Percentiles rank a stretch among this genome's conserved stretches.
Evolutionary conservation across 1,284 basidiomycete genomes (phyloP).

Genomic region (Trichosporon coremiiforme): DNA sequence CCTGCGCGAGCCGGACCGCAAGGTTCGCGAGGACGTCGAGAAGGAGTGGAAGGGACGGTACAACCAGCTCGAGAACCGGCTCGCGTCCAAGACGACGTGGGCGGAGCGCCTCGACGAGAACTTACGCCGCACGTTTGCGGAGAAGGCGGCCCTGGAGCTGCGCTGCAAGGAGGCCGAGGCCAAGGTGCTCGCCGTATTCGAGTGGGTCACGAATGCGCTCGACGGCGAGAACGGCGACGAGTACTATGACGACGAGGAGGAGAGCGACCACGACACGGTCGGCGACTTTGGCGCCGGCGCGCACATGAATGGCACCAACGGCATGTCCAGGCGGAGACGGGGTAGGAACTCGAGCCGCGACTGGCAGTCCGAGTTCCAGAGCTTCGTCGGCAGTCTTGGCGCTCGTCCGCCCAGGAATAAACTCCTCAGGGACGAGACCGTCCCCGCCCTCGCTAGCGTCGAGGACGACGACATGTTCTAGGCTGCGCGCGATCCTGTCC

Average conservation of each 20-base stretch:
- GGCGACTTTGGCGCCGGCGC: constrained; percentile 29
- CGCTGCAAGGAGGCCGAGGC: constrained; percentile 48
- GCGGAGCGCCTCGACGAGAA: constrained; percentile 52
- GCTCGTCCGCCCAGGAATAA: constrained; percentile 21
- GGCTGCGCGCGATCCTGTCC: background rate
- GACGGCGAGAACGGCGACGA: constrained; percentile 18
- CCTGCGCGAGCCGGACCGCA: constrained; percentile 69
- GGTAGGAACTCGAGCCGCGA: constrained; percentile 22
- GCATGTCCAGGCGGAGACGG: constrained; percentile 24
- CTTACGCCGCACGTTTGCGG: constrained; percentile 40
- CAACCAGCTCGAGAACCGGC: constrained; percentile 63
- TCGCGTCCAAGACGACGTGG: constrained; percentile 59
- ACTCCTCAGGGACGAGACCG: constrained; percentile 25
- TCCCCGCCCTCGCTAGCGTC: constrained; percentile 25
- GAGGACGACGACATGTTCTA: constrained; percentile 31
- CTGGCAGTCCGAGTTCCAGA: constrained; percentile 28
- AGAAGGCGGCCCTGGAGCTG: constrained; percentile 42
- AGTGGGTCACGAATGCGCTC: constrained; percentile 47
- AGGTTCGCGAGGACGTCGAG: constrained; percentile 77
- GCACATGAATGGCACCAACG: constrained; percentile 15
- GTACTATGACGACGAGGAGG: constrained; percentile 10
- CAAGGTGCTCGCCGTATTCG: constrained; percentile 47
- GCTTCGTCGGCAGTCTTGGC: constrained; percentile 23
- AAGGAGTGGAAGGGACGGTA: constrained; percentile 70
- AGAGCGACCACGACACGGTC: constrained; percentile 11